Conservation (phyloP, 108 stramenopile species). For the Nitzschia sp. region DNA sequence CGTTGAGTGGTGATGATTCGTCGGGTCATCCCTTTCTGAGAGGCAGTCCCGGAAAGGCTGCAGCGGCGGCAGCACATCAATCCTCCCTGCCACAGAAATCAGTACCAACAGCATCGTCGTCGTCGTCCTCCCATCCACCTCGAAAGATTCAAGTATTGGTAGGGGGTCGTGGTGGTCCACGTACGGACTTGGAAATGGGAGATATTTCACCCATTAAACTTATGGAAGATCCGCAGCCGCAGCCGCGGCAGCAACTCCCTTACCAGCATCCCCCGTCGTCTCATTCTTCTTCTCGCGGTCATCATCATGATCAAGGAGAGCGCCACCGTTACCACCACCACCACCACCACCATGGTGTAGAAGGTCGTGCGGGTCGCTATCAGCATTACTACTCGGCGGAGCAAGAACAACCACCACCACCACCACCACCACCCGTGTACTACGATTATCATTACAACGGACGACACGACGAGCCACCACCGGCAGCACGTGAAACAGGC, state of each 20-base stretch:
- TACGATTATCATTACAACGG: neutral
- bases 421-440: neutral
- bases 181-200: slow-evolving; percentile 1
- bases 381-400: too few relatives aligned
- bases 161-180: neutral
- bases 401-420: too few relatives aligned
- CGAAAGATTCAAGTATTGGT: slow-evolving; percentile 14
- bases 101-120: too few relatives aligned
- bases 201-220: slow-evolving; percentile 56
- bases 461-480: neutral
- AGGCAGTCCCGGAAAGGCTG: neutral
- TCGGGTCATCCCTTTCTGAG: neutral
- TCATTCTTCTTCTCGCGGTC: too few relatives aligned
- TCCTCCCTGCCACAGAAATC: too few relatives aligned
- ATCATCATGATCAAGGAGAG: too few relatives aligned
- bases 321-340: neutral
- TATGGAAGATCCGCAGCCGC: neutral
- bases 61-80: neutral
- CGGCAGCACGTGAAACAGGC: neutral
- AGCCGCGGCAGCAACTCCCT: neutral
- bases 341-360: neutral
- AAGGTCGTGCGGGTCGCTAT: neutral
- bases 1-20: slow-evolving; percentile 36
- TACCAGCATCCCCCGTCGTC: too few relatives aligned
- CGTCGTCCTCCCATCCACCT: too few relatives aligned